Evolutionary conservation across 441 rosid genomes (phyloP).

Genomic region (Kokia cookei): DNA sequence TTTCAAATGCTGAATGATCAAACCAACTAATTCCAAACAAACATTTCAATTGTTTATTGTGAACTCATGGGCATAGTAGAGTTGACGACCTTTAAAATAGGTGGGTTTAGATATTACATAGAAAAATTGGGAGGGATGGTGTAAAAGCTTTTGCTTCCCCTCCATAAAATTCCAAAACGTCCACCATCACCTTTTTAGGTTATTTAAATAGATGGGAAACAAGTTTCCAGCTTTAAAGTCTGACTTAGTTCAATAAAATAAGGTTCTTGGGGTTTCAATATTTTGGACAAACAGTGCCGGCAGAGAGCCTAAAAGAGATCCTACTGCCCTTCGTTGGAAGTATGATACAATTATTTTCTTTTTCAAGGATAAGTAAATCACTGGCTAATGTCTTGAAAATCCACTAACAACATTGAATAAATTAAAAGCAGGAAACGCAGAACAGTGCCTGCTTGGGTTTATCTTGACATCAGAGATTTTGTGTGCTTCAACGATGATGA

Average conservation of each 20-base stretch:
- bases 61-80: background rate
- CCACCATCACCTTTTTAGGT: slow-evolving; percentile 15
- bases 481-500: background rate
- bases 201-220: background rate
- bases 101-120: background rate
- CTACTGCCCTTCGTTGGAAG: background rate
- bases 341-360: background rate
- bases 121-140: background rate
- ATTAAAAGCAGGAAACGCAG: background rate
- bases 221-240: slow-evolving; percentile 5
- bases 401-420: too few species aligned
- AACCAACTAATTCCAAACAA: slow-evolving; percentile 3
- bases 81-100: background rate
- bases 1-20: background rate
- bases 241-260: slow-evolving; percentile 22
- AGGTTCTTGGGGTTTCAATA: slow-evolving; percentile 1
- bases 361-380: background rate
- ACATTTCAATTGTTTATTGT: background rate
- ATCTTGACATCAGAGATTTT: slow-evolving; percentile 11
- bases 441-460: slow-evolving; percentile 10
- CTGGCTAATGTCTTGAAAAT: background rate
- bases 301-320: background rate
- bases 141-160: slow-evolving; percentile 5
- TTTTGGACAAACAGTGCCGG: background rate
- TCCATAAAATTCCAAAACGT: slow-evolving; percentile 30